These are phyloP conservation scores for Fragaria nilgerrensis DNA, from an alignment of 306 rosid genomes.

Conservation along the genomic window DNA sequence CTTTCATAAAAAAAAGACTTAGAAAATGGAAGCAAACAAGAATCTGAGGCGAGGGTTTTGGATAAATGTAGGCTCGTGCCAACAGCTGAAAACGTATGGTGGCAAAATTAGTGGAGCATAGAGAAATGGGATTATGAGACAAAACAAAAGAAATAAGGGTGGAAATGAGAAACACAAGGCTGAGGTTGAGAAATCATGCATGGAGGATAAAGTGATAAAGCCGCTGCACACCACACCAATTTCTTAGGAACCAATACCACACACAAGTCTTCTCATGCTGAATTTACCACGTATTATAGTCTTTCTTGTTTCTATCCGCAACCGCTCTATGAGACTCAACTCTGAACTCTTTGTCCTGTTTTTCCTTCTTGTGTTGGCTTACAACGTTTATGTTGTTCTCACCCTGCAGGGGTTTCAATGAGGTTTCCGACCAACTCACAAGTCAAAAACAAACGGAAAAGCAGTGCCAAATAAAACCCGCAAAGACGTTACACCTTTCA, in stretches of 20 bases:
- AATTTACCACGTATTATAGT: not conserved
- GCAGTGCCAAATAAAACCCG: too few species aligned
- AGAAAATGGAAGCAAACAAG: too few species aligned
- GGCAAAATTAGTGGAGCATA: not conserved
- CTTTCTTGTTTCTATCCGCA: not conserved
- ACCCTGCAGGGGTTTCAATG: not conserved
- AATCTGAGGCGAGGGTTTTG: not conserved
- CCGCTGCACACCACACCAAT: slow-evolving; percentile 51
- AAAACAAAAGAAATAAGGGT: not conserved
- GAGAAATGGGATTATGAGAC: not conserved
- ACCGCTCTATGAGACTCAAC: not conserved
- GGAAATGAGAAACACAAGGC: not conserved
- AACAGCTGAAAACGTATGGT: slow-evolving; percentile 5
- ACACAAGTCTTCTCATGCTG: slow-evolving; percentile 23
- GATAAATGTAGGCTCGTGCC: too few species aligned
- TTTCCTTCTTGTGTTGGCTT: not conserved
- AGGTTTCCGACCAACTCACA: not conserved
- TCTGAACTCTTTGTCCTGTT: not conserved
- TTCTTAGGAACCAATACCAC: slow-evolving; percentile 36
- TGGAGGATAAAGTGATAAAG: slow-evolving; percentile 80
- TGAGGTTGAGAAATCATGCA: slow-evolving; percentile 70
- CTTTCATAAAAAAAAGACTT: too few species aligned
- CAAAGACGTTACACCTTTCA: too few species aligned
- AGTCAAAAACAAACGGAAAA: not conserved
- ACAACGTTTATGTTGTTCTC: not conserved